phyloP scores from a whole-genome alignment of 192 early-diverging fungal species.

The Rhizoclosmatium globosum region DNA sequence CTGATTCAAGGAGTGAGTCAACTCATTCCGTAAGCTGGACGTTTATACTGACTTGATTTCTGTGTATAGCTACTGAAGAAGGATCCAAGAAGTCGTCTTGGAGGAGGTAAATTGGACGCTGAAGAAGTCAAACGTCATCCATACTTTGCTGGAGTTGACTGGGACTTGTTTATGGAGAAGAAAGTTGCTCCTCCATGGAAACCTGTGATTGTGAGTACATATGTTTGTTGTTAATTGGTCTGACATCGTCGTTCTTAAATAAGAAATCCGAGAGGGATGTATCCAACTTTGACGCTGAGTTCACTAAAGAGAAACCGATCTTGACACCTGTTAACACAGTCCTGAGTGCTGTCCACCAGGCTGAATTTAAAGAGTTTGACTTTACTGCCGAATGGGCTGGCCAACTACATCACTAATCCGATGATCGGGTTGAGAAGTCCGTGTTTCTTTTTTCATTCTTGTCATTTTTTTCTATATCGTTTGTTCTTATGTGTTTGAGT shows the following conservation, averaged over 20 bases:
- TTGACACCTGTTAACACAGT: conserved; percentile 90
- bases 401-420: not conserved
- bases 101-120: conserved; percentile 85
- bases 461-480: not conserved
- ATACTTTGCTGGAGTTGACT: conserved; percentile 94
- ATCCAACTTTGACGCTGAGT: conserved; percentile 97
- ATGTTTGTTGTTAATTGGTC: not conserved
- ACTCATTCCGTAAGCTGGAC: not conserved
- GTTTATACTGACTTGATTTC: not conserved
- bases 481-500: not conserved
- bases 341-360: conserved; percentile 77
- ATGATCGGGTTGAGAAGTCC: not conserved
- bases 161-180: conserved; percentile 93
- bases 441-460: not conserved
- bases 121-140: conserved; percentile 96
- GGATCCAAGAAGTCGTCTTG: conserved; percentile 88
- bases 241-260: not conserved
- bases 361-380: conserved; percentile 91
- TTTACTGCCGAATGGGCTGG: conserved; percentile 90
- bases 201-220: conserved; percentile 80
- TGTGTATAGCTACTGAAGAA: conserved; percentile 77
- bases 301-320: conserved; percentile 89
- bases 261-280: conserved; percentile 77
- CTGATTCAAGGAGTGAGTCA: conserved; percentile 80
- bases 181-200: conserved; percentile 86